Percentiles rank a stretch among this genome's conserved stretches.
These are phyloP conservation scores for Rhynchosporium secalis DNA, from an alignment of 2,329 filamentous ascomycete genomes.

Conservation along the genomic window DNA sequence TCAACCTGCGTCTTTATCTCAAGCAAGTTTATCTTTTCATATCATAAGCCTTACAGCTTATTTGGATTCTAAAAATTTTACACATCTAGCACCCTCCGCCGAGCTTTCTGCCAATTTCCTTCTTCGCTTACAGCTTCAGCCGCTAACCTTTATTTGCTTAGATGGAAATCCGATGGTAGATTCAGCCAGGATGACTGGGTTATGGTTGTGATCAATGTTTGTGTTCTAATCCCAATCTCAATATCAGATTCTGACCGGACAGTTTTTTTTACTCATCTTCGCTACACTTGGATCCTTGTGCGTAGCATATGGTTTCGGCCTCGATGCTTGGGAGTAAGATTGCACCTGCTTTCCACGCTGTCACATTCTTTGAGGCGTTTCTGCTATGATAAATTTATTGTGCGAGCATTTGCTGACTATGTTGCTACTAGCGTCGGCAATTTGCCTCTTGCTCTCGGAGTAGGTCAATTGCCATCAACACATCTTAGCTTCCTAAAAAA, in stretches of 20 bases:
- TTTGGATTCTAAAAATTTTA: no score
- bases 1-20: slow-evolving; percentile 10
- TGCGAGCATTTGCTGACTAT: neutral
- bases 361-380: neutral
- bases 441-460: slow-evolving; percentile 5
- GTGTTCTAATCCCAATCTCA: neutral
- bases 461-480: neutral
- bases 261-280: slow-evolving; percentile 8
- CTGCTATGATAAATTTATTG: neutral
- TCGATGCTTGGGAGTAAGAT: slow-evolving; percentile 3
- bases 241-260: neutral
- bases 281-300: neutral
- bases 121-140: neutral
- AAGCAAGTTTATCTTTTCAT: neutral
- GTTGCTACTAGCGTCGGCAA: neutral
- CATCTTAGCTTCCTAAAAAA: neutral
- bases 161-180: slow-evolving; percentile 9
- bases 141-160: neutral
- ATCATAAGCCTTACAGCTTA: neutral
- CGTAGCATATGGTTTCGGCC: neutral
- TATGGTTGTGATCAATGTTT: slow-evolving; percentile 12
- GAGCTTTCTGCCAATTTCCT: no score
- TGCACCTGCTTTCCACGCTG: neutral
- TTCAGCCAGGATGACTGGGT: slow-evolving; percentile 18
- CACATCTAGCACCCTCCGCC: neutral